Evolutionary conservation across 495 filamentous ascomycete genomes (phyloP).

Genomic region (Daldinia grandis): DNA sequence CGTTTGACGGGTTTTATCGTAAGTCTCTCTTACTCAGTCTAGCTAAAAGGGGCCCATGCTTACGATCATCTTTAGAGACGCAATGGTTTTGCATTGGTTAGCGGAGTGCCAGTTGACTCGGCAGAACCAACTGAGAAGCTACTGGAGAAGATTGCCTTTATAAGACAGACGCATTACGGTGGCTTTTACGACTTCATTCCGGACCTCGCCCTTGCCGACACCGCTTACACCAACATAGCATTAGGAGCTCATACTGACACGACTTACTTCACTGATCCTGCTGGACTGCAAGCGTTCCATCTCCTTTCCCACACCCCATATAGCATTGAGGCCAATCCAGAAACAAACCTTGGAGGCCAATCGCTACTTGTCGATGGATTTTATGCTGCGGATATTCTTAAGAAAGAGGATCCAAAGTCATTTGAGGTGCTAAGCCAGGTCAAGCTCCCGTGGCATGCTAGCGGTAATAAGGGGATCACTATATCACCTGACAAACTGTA

Average conservation of each 20-base stretch:
- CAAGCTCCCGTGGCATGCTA: slow-evolving; percentile 76
- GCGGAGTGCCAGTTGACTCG: slow-evolving; percentile 66
- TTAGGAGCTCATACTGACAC: slow-evolving; percentile 88
- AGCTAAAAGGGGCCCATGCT: slow-evolving; percentile 8
- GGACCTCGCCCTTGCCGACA: slow-evolving; percentile 86
- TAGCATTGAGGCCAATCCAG: slow-evolving; percentile 18
- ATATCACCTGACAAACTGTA: slow-evolving; percentile 72
- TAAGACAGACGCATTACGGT: slow-evolving; percentile 89
- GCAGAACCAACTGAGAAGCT: slow-evolving; percentile 74
- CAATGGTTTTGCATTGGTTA: slow-evolving; percentile 76
- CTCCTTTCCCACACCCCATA: slow-evolving; percentile 78
- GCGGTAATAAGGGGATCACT: slow-evolving; percentile 81
- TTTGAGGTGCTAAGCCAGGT: slow-evolving; percentile 61
- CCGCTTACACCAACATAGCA: slow-evolving; percentile 85
- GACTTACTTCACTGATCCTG: slow-evolving; percentile 91
- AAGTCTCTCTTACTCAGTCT: slow-evolving; percentile 11
- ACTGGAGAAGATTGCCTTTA: slow-evolving; percentile 81
- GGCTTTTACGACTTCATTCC: slow-evolving; percentile 96
- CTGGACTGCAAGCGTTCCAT: slow-evolving; percentile 90
- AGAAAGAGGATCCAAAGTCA: slow-evolving; percentile 54
- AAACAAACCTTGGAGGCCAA: slow-evolving; percentile 62
- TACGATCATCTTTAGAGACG: slow-evolving; percentile 45
- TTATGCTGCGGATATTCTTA: slow-evolving; percentile 67
- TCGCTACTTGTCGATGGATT: slow-evolving; percentile 88
- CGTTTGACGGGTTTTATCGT: slow-evolving; percentile 55